Evolutionary conservation across 495 filamentous ascomycete genomes (phyloP), one percentile per base, ranked within the genome.

Genomic region (Mycothermus thermophilus): DNA sequence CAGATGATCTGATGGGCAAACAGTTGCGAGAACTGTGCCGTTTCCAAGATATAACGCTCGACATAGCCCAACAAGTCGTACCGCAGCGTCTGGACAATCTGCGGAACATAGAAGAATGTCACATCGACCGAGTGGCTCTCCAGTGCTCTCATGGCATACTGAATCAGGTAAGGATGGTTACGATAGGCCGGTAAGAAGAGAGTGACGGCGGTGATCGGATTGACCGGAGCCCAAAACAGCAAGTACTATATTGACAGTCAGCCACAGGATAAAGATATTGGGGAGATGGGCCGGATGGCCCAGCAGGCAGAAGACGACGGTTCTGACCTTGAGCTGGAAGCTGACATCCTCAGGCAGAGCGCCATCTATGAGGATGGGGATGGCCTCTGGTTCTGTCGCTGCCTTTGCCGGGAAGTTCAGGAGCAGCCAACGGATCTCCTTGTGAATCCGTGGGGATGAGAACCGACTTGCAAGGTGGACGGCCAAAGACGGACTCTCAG

Each of bases 1-100:
- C 92, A 99, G 42, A 99, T 96, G 40, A 99, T 95, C 41, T 99
- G 92, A 57, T 99, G 92, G 5, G 92, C 86, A 54, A 99, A 99
- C 1, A 95, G 63, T 52, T 95, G 92, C 16, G 88, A 95, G 48
- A 90, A 83, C 45, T 88, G 87, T 1, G 83, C 87, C 3, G 92
- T 93, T 62, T 99, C 90, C 15, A 94, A 67, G 20, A 96, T 96
- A 44, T 95, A 96, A 40, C 90, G 71, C 51, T 96, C 87, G 1
- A 93, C 87, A 52, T 96, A 96, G 26, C 92, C 90, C 29, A 99
- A 61, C 16, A 73, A 75, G 64, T 99, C 92, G 46, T 94, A 93
- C 25, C 92, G 79, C n/a, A 99, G 69, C 19, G 85, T 80, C 51
- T 99, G 92, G 10, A 96, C 88, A 38, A 99, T 84, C 46, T 99